Base-by-base conservation (phyloP, 139 green algal genomes). In the Microglena sp. region DNA sequence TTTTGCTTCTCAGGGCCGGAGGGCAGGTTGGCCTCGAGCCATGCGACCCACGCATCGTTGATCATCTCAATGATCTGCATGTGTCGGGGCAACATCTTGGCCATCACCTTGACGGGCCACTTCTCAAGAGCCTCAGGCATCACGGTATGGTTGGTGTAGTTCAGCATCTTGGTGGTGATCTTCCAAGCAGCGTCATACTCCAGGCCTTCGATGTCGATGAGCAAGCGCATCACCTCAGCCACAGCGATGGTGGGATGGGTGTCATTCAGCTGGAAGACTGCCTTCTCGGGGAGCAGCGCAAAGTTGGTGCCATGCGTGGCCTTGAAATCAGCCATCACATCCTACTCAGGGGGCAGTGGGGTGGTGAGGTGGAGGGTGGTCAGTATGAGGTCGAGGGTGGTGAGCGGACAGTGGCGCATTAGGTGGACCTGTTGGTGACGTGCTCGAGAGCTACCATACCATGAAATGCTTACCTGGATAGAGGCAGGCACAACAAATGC, bases 71-170 rank as follows among this genome's bases (percentile, higher is more conserved):
- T 97, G 85, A 99, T 95, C 82, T 96, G 70, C 80, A 96, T 89
- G 84, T 98, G 87, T 45, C 94, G 86, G 3, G 94, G 94, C 73
- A 99, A 83, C 81, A 99, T 86, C 87, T 96, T 93, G 57, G 73
- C 67, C 70, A 98, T 78, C 33, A 95, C 68, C 60, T 80, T 73
- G 53, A 96, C 84, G 3, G 89, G 88, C 94, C 94, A 99, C 78
- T 96, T 96, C 90, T 99, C 94, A 55, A 99, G 81, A 15, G 94
- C 94, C 84, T 98, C 94, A 30, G 94, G 93, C 86, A 99, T 90
- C 32, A 96, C 85, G 4, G 94, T 99, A 85, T 99, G 94, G 83
- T 99, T 99, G 70, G 94, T 99, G 89, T 96, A 98, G 60, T 89
- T 90, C 33, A 95, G 68, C 35, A 68, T 86, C 79, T 89, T 86